phyloP scores from a whole-genome alignment of 257 asterid genomes.

The Leonotis leonurus region DNA sequence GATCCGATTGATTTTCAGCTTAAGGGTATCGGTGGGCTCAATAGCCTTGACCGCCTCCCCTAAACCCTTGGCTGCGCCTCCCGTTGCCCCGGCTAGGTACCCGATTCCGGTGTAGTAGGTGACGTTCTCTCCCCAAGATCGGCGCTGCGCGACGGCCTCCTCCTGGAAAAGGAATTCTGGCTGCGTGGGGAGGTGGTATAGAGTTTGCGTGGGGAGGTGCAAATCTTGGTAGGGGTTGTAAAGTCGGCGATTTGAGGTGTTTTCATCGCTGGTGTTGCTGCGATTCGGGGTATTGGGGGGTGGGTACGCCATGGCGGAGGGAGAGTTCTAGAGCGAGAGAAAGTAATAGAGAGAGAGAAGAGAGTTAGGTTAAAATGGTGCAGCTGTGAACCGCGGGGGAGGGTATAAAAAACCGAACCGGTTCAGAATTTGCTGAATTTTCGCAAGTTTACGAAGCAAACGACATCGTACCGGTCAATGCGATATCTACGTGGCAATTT shows the following conservation, averaged over 20 bases:
- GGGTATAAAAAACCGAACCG: constrained; percentile 9
- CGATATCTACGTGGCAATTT: constrained; percentile 1
- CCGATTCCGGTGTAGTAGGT: constrained; percentile 88
- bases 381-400: neutral
- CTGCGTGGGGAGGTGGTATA: constrained; percentile 69
- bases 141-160: constrained; percentile 67
- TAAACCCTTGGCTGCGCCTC: constrained; percentile 71
- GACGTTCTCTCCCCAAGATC: constrained; percentile 91
- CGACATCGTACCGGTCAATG: constrained; percentile 16
- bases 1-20: constrained; percentile 67
- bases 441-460: neutral
- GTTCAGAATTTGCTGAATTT: constrained; percentile 9
- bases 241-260: constrained; percentile 49
- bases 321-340: neutral
- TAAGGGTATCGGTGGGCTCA: constrained; percentile 68
- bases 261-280: constrained; percentile 22
- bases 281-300: constrained; percentile 52
- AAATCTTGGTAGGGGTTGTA: constrained; percentile 91
- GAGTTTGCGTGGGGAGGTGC: constrained; percentile 43
- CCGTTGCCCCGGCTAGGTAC: constrained; percentile 58
- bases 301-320: constrained; percentile 56
- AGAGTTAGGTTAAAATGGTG: constrained; percentile 5
- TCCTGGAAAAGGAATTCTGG: constrained; percentile 88
- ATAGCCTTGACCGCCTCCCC: constrained; percentile 54
- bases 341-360: neutral